Evolutionary conservation across 306 rosid species (phyloP).

Genomic region (Trifolium dubium): DNA sequence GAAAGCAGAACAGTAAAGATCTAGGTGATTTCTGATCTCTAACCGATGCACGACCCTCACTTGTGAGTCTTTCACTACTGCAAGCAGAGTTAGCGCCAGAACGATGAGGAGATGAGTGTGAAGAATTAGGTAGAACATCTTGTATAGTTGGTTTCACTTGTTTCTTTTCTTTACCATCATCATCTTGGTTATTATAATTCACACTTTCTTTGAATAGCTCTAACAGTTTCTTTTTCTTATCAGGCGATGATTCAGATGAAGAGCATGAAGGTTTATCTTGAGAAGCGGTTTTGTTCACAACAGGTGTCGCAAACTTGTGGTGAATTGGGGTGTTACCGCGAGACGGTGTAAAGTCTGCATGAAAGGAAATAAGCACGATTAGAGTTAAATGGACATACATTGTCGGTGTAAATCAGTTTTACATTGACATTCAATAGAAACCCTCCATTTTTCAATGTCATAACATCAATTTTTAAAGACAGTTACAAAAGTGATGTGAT

Average conservation of each 20-base stretch:
- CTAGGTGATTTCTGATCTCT: slow-evolving; percentile 48
- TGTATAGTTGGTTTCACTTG: slow-evolving; percentile 43
- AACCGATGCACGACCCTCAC: slow-evolving; percentile 36
- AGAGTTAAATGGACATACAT: neutral
- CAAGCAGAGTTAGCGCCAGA: slow-evolving; percentile 54
- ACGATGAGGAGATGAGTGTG: slow-evolving; percentile 49
- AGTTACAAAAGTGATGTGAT: neutral
- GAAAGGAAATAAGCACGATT: neutral
- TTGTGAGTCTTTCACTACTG: slow-evolving; percentile 58
- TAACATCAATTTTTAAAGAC: neutral
- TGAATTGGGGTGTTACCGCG: slow-evolving; percentile 83
- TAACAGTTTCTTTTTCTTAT: slow-evolving; percentile 72
- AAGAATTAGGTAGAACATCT: slow-evolving; percentile 54
- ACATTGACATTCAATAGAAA: neutral
- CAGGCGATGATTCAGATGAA: slow-evolving; percentile 51
- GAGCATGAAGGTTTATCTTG: slow-evolving; percentile 47
- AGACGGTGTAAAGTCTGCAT: slow-evolving; percentile 87
- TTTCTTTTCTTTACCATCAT: slow-evolving; percentile 40
- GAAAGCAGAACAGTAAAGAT: slow-evolving; percentile 69
- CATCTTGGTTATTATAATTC: slow-evolving; percentile 41
- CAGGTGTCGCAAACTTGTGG: slow-evolving; percentile 41
- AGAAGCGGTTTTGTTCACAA: slow-evolving; percentile 42
- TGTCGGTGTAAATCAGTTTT: neutral
- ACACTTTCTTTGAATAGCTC: slow-evolving; percentile 79
- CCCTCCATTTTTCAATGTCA: neutral